A percentile compares a stretch with the other conserved stretches of the same genome.
These are phyloP conservation scores for Pseudozyma flocculosa DNA, from an alignment of 1,284 basidiomycete genomes.

Conservation along the genomic window DNA sequence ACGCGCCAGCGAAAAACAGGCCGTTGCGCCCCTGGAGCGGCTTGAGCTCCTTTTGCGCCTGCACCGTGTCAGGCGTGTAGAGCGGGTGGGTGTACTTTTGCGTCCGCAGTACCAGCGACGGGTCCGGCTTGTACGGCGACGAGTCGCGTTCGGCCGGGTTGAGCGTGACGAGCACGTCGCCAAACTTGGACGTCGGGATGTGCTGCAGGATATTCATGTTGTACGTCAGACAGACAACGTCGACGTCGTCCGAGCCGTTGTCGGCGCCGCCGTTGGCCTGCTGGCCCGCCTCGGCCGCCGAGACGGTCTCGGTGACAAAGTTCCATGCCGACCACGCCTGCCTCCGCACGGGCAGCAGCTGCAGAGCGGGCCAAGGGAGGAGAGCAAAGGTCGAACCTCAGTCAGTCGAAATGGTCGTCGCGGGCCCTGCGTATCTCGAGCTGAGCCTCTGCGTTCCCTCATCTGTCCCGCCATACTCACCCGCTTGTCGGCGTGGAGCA, in stretches of 20 bases:
- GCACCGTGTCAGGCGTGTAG: conserved; percentile 59
- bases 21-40: conserved; percentile 67
- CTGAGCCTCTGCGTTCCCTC: neutral
- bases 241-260: conserved; percentile 12
- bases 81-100: conserved; percentile 73
- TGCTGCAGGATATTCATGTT: conserved; percentile 79
- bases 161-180: conserved; percentile 73
- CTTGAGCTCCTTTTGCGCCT: conserved; percentile 65
- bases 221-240: conserved; percentile 61
- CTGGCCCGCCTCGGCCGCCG: conserved; percentile 7
- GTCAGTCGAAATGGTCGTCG: too few species aligned
- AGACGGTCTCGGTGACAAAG: conserved; percentile 38
- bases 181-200: conserved; percentile 65
- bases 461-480: conserved; percentile 58
- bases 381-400: conserved; percentile 66
- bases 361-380: neutral
- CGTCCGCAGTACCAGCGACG: conserved; percentile 60
- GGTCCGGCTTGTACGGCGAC: conserved; percentile 24
- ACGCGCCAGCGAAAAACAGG: conserved; percentile 76
- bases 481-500: conserved; percentile 66
- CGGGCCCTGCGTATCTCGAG: too few species aligned
- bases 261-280: neutral
- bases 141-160: conserved; percentile 62
- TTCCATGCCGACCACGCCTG: conserved; percentile 48
- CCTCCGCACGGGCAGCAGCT: conserved; percentile 37